These are phyloP conservation scores for Citropsis articulata DNA, from an alignment of 345 rosid genomes.

Conservation along the genomic window DNA sequence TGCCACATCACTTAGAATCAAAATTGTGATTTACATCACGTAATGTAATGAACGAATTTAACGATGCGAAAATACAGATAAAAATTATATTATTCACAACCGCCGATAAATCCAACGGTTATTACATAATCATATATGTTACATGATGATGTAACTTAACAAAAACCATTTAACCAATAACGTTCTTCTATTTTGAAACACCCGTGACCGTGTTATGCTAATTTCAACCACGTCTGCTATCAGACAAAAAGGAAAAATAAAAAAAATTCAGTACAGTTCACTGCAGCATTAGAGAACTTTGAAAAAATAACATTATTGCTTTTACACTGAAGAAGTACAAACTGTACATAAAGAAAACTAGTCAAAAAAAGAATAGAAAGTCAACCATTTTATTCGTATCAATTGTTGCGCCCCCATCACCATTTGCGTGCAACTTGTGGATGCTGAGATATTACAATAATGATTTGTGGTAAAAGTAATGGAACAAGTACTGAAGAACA, in stretches of 20 bases:
- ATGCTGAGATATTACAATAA: constrained; percentile 15
- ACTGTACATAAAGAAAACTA: neutral
- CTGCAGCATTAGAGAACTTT: neutral
- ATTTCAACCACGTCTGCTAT: too few relatives aligned
- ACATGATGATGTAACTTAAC: too few relatives aligned
- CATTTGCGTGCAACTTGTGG: neutral
- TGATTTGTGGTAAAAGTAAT: constrained; percentile 4
- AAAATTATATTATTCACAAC: too few relatives aligned
- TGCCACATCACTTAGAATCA: too few relatives aligned
- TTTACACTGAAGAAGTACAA: neutral
- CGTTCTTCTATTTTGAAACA: too few relatives aligned
- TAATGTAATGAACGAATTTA: too few relatives aligned
- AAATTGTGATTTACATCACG: too few relatives aligned
- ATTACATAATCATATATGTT: too few relatives aligned
- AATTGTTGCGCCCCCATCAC: constrained; percentile 1
- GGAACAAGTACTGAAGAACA: constrained; percentile 20
- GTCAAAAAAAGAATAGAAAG: neutral
- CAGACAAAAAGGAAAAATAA: neutral
- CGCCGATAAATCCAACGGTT: too few relatives aligned
- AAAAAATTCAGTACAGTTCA: neutral
- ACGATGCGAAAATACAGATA: too few relatives aligned
- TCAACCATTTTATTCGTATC: constrained; percentile 16
- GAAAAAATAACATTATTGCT: neutral
- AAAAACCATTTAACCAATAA: too few relatives aligned
- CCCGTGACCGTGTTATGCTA: too few relatives aligned